Evolutionary conservation across 352 stramenopile species (phyloP), one percentile per base, ranked within the genome.

Genomic region (Phytophthora pini): DNA sequence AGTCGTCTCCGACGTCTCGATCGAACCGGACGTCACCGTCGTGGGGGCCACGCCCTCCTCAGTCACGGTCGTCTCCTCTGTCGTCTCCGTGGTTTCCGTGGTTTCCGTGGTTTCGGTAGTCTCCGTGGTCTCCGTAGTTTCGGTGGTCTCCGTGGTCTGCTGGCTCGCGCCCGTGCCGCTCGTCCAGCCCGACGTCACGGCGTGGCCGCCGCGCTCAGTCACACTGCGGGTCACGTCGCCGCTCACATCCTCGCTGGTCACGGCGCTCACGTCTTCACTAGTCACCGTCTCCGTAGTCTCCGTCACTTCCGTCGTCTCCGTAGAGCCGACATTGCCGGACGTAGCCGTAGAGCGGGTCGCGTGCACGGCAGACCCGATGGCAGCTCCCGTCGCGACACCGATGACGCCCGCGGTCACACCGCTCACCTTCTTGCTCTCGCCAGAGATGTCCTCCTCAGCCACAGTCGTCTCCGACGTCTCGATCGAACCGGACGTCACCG

Each of bases 161-260:
- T 43, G 36, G 12, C 36, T 43, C 12, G 11, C 13, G 36, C 36
- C 36, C 12, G 36, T 43, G 13, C 36, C 36, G 36, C 36, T 43
- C 36, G 36, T 43, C 36, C 36, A 17, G 12, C 36, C 36, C 4
- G 36, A 43, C 36, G 36, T 43, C 12, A 52, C 45, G 15, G 45
- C 26, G 45, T 38, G 38, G 27, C 45, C 26, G 45, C 13, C 45
- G 27, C 27, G 24, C 45, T 52, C 45, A 39, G 45, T 52, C 45
- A 52, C 45, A 29, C 45, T 52, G 45, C 26, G 45, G 26, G 45
- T 52, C 45, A 52, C 45, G 45, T 52, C 45, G 27, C 27, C 27
- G 27, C 24, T 41, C 22, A 36, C 51, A 40, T 24, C 17, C 20
- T 43, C 17, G 17, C 29, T 34, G 7, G 29, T 34, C 29, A 34